Base-by-base conservation (phyloP, 2,329 filamentous ascomycete species). In the Rutstroemia sp. region DNA sequence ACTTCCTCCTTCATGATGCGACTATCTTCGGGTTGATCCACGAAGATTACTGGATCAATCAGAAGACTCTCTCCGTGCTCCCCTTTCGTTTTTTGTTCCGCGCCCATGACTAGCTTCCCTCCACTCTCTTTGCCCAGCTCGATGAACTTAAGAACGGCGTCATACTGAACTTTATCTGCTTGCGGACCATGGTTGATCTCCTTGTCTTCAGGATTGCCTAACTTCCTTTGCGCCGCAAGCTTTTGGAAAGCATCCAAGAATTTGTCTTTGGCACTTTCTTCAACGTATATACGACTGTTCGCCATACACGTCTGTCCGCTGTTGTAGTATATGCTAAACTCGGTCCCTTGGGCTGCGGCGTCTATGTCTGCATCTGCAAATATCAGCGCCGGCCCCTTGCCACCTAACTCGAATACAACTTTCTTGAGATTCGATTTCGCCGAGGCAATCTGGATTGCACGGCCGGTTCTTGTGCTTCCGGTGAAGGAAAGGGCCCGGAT, bases 1-100 rank as follows among this genome's bases (percentile, higher is more conserved):
- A 87, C 85, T 71, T 87, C 83, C 70, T 87, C 82, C 70, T 84
- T 78, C 65, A 83, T 77, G 65, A 87, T 86, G 75, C 81, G 83
- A 81, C 86, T 86, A 70, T 85, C 76, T 59, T 81, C 77, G 52
- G 74, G 78, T 60, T 86, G 82, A 66, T 82, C 79, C 66, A 78
- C 79, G 76, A 87, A 86, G 73, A 87, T 81, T 63, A 83, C 86
- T 12, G 83, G 83, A 72, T 84, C 74, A 67, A 87, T 84, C 75
- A 84, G 86, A 76, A 80, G 86, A 44, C 81, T 81, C 14, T 46
- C 41, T 34, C 41, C 41, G 12, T 48, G 47, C 12, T n/a, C n/a
- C 7, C 21, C 27, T 19, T 58, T 47, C 7, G 14, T 30, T 8
- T 46, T 37, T 27, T 47, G 79, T 16, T 73, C 70, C 19, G 68